Base-by-base conservation (phyloP, 495 filamentous ascomycete genomes). In the Daldinia childiae region DNA sequence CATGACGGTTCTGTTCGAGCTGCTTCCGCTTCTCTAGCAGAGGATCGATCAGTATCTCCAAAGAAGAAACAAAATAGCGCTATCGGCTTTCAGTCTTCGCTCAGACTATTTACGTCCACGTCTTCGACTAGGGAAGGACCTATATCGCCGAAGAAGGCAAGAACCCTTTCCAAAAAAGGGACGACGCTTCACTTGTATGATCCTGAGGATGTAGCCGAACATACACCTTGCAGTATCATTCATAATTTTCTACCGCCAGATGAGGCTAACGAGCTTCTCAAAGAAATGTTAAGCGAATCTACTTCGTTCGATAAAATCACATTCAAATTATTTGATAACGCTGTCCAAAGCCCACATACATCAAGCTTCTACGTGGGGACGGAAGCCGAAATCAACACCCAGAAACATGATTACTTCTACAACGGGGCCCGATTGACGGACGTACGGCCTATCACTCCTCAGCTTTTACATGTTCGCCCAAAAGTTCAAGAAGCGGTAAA, bases 221-320 rank as follows among this genome's bases (percentile, higher is more conserved):
- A 94, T 72, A 97, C 95, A 0, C 93, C 95, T 17, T 97, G 93
- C 79, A 92, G 91, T 8, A 90, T 97, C 69, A 89, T 97, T 73
- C 94, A 94, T 80, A 95, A 96, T 74, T 98, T 98, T 76, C 85
- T 98, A 0, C 90, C 92, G 0, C 12, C 84, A 0, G 82, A 88
- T 7, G 84, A 90, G 55, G 95, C 95, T 19, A 90, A 92, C 58
- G 79, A 82, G 4, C 86, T 98, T 11, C 84, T 98, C 0, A 69
- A 79, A 2, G 94, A 98, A 74, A 83, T 98, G 19, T 83, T 98
- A 0, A 80, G 86, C 15, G 93, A 97, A 80, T 87, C 91, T 1
- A 78, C 85, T n/a, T 87, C 92, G 0, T 98, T 94, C 76, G 82
- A 87, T 45, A 87, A 86, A 62, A 87, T 88, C 29, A 87, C 87